phyloP scores from a whole-genome alignment of 768 basidiomycete genomes.

The Dacryopinax spathularia region DNA sequence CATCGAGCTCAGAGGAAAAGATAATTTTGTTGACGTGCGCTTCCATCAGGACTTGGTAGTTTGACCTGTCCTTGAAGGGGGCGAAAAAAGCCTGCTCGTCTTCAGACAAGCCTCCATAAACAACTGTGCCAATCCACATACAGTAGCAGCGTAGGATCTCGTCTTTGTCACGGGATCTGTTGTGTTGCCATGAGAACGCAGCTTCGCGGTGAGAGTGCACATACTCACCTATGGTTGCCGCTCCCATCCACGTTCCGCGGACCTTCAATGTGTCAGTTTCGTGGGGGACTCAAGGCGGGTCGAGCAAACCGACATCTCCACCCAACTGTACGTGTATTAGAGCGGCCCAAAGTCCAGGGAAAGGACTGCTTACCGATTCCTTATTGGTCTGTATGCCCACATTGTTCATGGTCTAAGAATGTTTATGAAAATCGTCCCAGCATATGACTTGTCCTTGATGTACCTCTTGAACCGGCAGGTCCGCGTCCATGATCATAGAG shows the following conservation, averaged over 20 bases:
- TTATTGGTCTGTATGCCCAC: neutral
- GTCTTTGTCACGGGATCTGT: constrained; percentile 17
- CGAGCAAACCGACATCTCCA: constrained; percentile 9
- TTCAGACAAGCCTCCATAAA: constrained; percentile 16
- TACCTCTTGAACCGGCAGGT: neutral
- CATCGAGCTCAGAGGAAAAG: too few relatives aligned
- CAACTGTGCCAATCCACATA: too few relatives aligned
- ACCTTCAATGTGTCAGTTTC: too few relatives aligned
- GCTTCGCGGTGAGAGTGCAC: constrained; percentile 9
- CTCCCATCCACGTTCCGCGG: constrained; percentile 4
- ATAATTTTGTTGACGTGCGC: too few relatives aligned
- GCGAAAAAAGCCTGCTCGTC: neutral
- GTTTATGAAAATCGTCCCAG: neutral
- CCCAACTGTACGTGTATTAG: neutral
- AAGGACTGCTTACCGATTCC: neutral
- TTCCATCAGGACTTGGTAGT: too few relatives aligned
- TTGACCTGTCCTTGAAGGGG: too few relatives aligned
- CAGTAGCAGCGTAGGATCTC: constrained; percentile 23
- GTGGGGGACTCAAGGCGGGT: too few relatives aligned
- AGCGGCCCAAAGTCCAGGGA: neutral
- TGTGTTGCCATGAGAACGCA: constrained; percentile 12
- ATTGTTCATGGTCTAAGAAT: neutral
- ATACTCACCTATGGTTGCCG: constrained; percentile 2
- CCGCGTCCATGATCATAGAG: neutral
- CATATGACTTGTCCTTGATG: neutral